Base-by-base conservation (phyloP, 78 protist species). In the Dictyostelium citrinum region DNA sequence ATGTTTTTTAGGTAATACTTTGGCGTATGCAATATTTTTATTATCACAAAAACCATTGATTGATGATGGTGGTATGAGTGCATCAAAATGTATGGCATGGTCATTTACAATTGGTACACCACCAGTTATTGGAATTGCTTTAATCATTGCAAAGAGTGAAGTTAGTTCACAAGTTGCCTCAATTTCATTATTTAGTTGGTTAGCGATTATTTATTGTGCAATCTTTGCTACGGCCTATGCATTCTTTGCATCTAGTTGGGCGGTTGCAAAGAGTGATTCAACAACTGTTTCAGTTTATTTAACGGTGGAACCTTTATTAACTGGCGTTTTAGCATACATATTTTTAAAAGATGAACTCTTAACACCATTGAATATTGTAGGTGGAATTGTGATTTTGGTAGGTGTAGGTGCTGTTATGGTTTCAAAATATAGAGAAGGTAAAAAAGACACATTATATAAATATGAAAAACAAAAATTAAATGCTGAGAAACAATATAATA, bases 1-100 rank as follows among this genome's bases (percentile, higher is more conserved):
- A 55, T 88, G 93, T 78, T 88, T 88, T 58, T 64, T 88, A 6
- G 93, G 93, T 1, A 88, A 88, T 35, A 88, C 93, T 11, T 4
- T 88, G 6, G 93, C 85, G 3, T 88, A 88, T 88, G 55, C 93
- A 17, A 60, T 81, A 2, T 88, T 88, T 39, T 82, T 88, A 51
- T 12, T 88, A 5, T 10, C 58, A 20, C 93, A 88, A 39, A 81
- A 76, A 22, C 93, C 93, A 61, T 43, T 88, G 58, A 64, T 39
- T 2, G 83, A 58, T 11, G 79, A 37, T 37, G 81, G 80, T 39
- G 64, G 60, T n/a, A 64, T 82, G 46, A 67, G 74, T 45, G 71
- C 43, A 31, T 16, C 22, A 10, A 88, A 88, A 64, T 41, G 35
- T 35, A 88, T 78, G 85, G 77, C 93, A 46, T 88, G 93, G 93